Base-by-base conservation (phyloP, 768 basidiomycete genomes). In the Atractiella rhizophila region DNA sequence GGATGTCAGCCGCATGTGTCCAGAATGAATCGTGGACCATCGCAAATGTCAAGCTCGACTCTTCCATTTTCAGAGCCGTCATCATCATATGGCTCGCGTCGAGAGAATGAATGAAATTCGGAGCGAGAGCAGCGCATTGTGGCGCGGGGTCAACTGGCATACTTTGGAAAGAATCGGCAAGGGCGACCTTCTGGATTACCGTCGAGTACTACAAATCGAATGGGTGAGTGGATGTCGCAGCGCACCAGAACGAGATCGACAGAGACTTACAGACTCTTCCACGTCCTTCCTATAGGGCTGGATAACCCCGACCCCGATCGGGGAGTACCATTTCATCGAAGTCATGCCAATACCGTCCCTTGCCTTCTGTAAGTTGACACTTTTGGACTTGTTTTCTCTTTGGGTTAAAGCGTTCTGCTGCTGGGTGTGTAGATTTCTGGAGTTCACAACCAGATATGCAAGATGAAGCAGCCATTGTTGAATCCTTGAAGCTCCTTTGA, bases 81-180 rank as follows among this genome's bases (percentile, higher is more conserved):
- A 94, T 61, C 71, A 94, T 75, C 85, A 98, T 96, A 61, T 98
- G 91, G 2, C 88, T 88, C 2, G 91, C 91, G 57, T 98, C 91
- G 23, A 98, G 66, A 54, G 78, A 81, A 57, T 98, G 91, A 39
- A 98, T 82, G 54, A 88, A 96, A 62, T 98, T 98, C 35, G 91
- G 91, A 4, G 91, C 88, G 71, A 98, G 96, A 1, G 91, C 91
- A 13, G 82, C 72, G 0, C 83, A 79, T 57, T 98, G 88, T 58
- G 91, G 91, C 43, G 64, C 47, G 1, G 77, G 58, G 50, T 81
- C 79, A 33, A 94, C 85, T 60, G 80, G 71, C 16, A 74, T 64
- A 1, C 73, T 71, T 0, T 66, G 58, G 45, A 74, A 70, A 0
- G 85, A 83, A 58, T 98, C 88, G 28, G 75, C 70, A 50, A 96